Evolutionary conservation across 2,329 filamentous ascomycete species (phyloP), one percentile per base, ranked within the genome.

Genomic region (Pseudocercospora pini-densiflorae): DNA sequence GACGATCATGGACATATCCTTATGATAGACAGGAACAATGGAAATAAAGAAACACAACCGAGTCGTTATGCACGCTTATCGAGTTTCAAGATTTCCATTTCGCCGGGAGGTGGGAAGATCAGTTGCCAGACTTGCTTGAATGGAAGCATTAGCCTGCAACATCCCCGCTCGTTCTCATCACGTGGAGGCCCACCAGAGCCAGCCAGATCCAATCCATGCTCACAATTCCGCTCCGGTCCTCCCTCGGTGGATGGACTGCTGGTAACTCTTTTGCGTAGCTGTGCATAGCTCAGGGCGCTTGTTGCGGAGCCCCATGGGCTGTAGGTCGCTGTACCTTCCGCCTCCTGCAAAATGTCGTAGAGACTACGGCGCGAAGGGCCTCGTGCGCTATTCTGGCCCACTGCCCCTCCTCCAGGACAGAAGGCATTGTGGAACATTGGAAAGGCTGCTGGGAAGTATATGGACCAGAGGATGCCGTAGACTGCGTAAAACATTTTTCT

Each of bases 231-330:
- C 51, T 55, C 27, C 51, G 27, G 27, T 55, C 24, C 27, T 55
- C 51, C 51, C 27, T 55, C 51, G 51, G 27, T 55, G 51, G 14
- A 16, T 24, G 23, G 23, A 51, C 27, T 55, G 33, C 51, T 55
- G 51, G 51, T 31, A 55, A 31, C 51, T 54, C 24, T 14, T 51
- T 9, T 51, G 47, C 47, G 47, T 51, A 51, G 19, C 14, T 49
- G n/a, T 49, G 45, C 45, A 49, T 49, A 36, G 45, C 21, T 19
- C n/a, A 23, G 21, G 21, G 29, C 55, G 59, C 19, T 14, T 60
- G 21, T 45, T 59, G 64, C 57, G 64, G 64, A 55, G 60, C 54
- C 60, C 47, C 64, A 59, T 66, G 64, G 54, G 64, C 19, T 55
- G 24, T 47, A 47, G 7, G 43, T 55, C 63, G 63, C 59, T 49